A percentile compares a stretch with the other conserved stretches of the same genome.
Evolutionary conservation across 345 rosid species (phyloP).

Genomic region (Eucalyptus cloeziana): DNA sequence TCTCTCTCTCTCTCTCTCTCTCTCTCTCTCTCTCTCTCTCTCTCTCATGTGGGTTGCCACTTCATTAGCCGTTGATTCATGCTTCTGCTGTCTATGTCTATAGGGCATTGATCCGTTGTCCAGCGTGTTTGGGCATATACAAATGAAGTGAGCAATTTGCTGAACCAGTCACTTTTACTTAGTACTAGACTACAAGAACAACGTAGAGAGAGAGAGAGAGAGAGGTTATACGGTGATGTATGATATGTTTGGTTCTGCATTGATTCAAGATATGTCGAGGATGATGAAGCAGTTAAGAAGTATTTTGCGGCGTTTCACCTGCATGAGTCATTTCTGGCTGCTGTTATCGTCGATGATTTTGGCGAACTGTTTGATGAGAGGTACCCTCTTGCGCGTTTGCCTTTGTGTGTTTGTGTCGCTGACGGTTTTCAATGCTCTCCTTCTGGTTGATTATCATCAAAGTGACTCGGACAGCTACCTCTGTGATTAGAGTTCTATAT

Average conservation of each 20-base stretch:
- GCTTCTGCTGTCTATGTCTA: neutral
- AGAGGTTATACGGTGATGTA: neutral
- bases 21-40: neutral
- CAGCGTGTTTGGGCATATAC: constrained; percentile 42
- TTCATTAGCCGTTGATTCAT: neutral
- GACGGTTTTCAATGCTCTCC: neutral
- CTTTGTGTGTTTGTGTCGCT: neutral
- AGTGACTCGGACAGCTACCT: neutral
- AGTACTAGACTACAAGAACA: neutral
- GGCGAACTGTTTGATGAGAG: constrained; percentile 57
- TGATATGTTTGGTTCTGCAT: neutral
- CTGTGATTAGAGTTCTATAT: neutral
- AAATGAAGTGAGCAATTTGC: constrained; percentile 52
- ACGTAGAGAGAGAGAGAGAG: neutral
- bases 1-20: neutral
- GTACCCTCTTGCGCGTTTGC: constrained; percentile 2
- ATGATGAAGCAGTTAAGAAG: constrained; percentile 62
- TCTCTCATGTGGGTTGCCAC: neutral
- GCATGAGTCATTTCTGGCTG: constrained; percentile 28
- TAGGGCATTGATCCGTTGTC: constrained; percentile 64
- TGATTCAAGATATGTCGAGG: constrained; percentile 56
- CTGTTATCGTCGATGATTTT: constrained; percentile 70
- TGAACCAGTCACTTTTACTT: neutral
- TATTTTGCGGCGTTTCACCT: constrained; percentile 91
- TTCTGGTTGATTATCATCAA: neutral